Evolutionary conservation across 1,284 basidiomycete genomes (phyloP).

Genomic region (Singerocomus inundabilis): DNA sequence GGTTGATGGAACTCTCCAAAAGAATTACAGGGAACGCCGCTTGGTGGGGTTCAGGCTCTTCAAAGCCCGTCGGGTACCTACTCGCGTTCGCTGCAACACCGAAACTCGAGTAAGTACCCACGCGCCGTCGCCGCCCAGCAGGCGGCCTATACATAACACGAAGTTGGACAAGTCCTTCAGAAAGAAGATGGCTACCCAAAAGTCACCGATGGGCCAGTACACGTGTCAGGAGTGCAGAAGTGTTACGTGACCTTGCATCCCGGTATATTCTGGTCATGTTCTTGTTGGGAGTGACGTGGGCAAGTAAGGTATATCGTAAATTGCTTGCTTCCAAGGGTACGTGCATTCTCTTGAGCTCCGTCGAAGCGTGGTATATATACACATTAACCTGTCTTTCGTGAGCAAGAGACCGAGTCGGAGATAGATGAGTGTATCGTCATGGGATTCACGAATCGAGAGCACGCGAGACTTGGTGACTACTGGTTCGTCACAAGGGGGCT

Average conservation of each 20-base stretch:
- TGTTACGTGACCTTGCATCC: not conserved
- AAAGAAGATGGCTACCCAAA: too few species aligned
- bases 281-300: not conserved
- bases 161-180: not conserved
- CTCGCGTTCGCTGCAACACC: not conserved
- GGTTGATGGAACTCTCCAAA: not conserved
- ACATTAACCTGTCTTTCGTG: not conserved
- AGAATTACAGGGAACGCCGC: slow-evolving; percentile 1
- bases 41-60: not conserved
- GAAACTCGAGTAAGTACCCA: not conserved
- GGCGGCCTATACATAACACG: not conserved
- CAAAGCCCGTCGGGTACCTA: slow-evolving; percentile 1
- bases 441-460: not conserved
- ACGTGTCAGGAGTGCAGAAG: not conserved
- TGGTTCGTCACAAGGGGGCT: not conserved
- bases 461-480: too few species aligned
- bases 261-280: not conserved
- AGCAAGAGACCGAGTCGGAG: too few species aligned
- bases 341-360: not conserved
- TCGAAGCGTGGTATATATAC: not conserved
- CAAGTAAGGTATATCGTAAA: not conserved
- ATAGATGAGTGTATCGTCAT: not conserved
- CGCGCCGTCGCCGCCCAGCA: too few species aligned
- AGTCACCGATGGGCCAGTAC: not conserved
- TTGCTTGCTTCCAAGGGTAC: not conserved